Evolutionary conservation across 2,329 filamentous ascomycete species (phyloP), one percentile per base, ranked within the genome.

Genomic region (Neurospora sp.): DNA sequence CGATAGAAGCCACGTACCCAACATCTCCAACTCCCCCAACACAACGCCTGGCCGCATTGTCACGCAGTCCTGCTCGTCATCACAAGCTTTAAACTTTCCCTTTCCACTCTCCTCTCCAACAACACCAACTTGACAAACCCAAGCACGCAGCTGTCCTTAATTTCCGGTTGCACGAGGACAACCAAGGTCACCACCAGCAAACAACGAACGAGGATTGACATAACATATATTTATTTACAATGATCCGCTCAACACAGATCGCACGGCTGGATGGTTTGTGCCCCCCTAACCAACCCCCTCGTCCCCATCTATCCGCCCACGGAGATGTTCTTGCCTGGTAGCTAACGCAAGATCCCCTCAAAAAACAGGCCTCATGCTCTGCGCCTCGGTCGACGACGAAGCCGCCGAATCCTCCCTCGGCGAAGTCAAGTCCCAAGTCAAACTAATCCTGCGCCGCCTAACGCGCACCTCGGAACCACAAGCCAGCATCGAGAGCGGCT

Each of bases 161-260:
- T 36, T 37, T 33, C 33, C 19, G n/a, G 66, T 11, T 41, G 17
- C 57, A 52, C 68, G 15, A 67, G 28, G 11, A 38, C 15, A 67
- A 66, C 33, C 2, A 66, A 57, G 57, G 72, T 33, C 17, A 66
- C 71, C 37, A 67, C 38, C 68, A 23, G 52, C 74, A 19, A 28
- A 10, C 19, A 1, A 33, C 5, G 66, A 70, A 38, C 5, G 3
- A 52, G 19, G 10, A 67, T 39, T 65, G 73, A 38, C n/a, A 67
- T 71, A 38, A 69, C 43, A 68, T 23, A 66, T 74, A 28, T 33
- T 74, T 33, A 36, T 19, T n/a, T 62, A 80, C 75, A 36, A 96
- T 95, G 93, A 95, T 97, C 77, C 89, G 88, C 80, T 96, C 94
- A 77, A 99, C 95, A 68, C 92, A 97, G 83, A 97, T 99, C 83